Evolutionary conservation across 2,329 filamentous ascomycete genomes (phyloP).

Genomic region (Colletotrichum musicola): DNA sequence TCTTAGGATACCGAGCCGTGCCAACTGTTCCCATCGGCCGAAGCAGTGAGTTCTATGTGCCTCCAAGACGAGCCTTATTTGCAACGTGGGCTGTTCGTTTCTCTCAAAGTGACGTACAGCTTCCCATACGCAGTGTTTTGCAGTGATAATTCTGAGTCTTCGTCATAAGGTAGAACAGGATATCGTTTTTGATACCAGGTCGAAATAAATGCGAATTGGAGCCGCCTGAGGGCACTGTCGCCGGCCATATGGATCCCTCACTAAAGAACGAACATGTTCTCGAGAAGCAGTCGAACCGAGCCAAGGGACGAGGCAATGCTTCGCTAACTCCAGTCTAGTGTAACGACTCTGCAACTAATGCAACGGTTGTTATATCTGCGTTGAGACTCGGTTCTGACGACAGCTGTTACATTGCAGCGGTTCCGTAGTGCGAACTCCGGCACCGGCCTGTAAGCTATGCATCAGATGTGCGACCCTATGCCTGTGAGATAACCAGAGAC

Average conservation of each 20-base stretch:
- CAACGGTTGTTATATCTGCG: too few relatives aligned
- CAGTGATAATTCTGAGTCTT: background rate
- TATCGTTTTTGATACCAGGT: slow-evolving; percentile 1
- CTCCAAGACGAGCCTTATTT: background rate
- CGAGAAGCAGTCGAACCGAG: too few relatives aligned
- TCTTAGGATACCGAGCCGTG: too few relatives aligned
- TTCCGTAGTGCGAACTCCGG: background rate
- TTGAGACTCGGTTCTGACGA: too few relatives aligned
- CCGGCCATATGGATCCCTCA: background rate
- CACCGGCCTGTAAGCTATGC: background rate
- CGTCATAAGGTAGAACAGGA: background rate
- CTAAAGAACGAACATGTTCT: too few relatives aligned
- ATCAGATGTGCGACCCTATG: background rate
- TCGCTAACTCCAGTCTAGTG: too few relatives aligned
- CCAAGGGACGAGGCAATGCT: too few relatives aligned
- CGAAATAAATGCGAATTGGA: slow-evolving; percentile 1
- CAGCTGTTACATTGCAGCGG: slow-evolving; percentile 4
- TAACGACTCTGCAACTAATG: too few relatives aligned
- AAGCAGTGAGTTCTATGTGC: background rate
- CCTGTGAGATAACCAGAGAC: background rate
- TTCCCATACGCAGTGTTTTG: background rate
- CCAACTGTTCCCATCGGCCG: too few relatives aligned
- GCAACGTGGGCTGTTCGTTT: background rate
- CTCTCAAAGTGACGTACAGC: background rate
- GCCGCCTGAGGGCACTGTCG: background rate